These are phyloP conservation scores for Phytophthora litchii DNA, from an alignment of 352 stramenopile species.

Conservation along the genomic window DNA sequence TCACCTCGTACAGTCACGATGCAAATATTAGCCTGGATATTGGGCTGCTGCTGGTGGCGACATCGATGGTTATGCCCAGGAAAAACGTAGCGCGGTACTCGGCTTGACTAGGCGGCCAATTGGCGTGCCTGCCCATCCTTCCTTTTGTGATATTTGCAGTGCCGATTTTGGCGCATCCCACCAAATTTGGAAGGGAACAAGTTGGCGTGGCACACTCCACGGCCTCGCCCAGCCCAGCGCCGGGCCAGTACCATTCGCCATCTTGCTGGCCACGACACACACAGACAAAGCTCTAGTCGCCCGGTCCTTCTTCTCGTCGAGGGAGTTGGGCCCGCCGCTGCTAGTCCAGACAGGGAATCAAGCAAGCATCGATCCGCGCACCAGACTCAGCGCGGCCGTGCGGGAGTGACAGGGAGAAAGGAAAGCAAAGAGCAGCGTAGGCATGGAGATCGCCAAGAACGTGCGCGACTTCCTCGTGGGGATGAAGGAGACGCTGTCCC, in stretches of 20 bases:
- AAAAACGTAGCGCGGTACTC: background rate
- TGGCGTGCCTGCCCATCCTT: slow-evolving; percentile 31
- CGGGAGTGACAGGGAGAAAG: slow-evolving; percentile 26
- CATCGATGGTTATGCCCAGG: background rate
- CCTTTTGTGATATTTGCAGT: slow-evolving; percentile 37
- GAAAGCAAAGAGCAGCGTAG: slow-evolving; percentile 13
- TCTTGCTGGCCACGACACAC: slow-evolving; percentile 50
- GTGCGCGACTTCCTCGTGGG: slow-evolving; percentile 82
- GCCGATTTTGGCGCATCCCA: slow-evolving; percentile 33
- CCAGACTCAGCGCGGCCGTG: slow-evolving; percentile 11
- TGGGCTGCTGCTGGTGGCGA: slow-evolving; percentile 1
- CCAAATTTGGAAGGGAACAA: slow-evolving; percentile 42
- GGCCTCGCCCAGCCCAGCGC: slow-evolving; percentile 31
- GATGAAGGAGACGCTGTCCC: slow-evolving; percentile 75
- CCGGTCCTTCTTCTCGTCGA: slow-evolving; percentile 12
- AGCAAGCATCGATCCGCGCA: slow-evolving; percentile 19
- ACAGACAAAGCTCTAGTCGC: slow-evolving; percentile 24
- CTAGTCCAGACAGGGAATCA: slow-evolving; percentile 23
- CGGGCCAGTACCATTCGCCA: slow-evolving; percentile 47
- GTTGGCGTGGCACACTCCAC: slow-evolving; percentile 35
- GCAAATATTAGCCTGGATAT: slow-evolving; percentile 17
- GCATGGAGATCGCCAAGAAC: slow-evolving; percentile 85
- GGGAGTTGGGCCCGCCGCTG: slow-evolving; percentile 21
- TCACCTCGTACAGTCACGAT: slow-evolving; percentile 13
- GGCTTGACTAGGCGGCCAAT: slow-evolving; percentile 12